These are phyloP conservation scores for Takashimella koratensis DNA, from an alignment of 1,284 basidiomycete species.

Conservation along the genomic window DNA sequence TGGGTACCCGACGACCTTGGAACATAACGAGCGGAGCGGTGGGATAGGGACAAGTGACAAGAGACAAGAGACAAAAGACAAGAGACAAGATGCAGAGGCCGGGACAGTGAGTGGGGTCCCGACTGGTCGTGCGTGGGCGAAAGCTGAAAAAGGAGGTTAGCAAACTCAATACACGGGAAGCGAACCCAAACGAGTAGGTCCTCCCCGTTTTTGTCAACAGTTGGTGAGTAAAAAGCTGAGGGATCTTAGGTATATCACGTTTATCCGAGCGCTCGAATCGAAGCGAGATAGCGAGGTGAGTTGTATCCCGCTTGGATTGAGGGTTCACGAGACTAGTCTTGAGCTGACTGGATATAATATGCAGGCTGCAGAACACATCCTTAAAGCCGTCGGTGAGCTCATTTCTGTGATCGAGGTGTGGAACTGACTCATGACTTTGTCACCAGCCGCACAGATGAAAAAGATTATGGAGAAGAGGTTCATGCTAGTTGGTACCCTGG, in stretches of 20 bases:
- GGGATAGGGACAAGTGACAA: no score
- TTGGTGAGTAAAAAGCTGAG: no score
- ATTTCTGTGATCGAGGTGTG: no score
- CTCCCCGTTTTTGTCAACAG: conserved; percentile 5
- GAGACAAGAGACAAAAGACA: no score
- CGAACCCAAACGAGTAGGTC: conserved; percentile 42
- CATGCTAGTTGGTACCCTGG: conserved; percentile 43
- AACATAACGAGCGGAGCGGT: no score
- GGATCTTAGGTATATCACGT: conserved; percentile 45
- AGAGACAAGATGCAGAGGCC: conserved; percentile 19
- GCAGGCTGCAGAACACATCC: conserved; percentile 42
- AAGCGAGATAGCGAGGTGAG: conserved; percentile 35
- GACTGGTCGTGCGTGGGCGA: no score
- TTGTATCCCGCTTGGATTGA: background rate
- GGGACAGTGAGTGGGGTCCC: conserved; percentile 8
- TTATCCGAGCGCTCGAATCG: conserved; percentile 35
- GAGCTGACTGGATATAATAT: background rate
- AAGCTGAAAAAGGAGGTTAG: no score
- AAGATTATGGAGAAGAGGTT: conserved; percentile 44
- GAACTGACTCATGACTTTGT: conserved; percentile 1
- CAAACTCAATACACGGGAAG: conserved; percentile 41
- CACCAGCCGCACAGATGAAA: conserved; percentile 36
- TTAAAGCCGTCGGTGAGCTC: conserved; percentile 43
- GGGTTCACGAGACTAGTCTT: background rate
- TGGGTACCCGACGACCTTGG: no score